Base-by-base conservation (phyloP, 352 stramenopile genomes). In the Globisporangium nodosum region DNA sequence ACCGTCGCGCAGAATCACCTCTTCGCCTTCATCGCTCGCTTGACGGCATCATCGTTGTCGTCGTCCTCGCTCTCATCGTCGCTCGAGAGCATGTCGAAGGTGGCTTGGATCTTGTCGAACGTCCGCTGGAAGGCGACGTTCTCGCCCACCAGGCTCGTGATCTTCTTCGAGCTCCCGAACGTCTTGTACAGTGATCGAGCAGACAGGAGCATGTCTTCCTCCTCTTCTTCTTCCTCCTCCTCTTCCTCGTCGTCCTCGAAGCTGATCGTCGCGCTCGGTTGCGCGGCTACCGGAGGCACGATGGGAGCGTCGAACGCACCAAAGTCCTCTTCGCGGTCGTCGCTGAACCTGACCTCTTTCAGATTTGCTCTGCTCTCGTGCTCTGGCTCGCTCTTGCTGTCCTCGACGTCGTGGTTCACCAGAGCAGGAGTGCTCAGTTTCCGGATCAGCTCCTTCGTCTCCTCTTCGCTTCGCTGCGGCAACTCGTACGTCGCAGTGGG, bases 51-150 rank as follows among this genome's bases (percentile, higher is more conserved):
- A 0, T 37, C 57, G n/a, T 65, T 60, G 27, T 69, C 68, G 49
- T 76, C 76, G 51, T 57, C 66, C 7, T 71, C 65, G 20, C 65
- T 70, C 24, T 77, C 69, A 31, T 83, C 75, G 46, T 75, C 73
- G 21, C 76, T 87, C 48, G 71, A 75, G 30, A 85, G 58, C 65
- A 82, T 66, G 58, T 87, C 65, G 51, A 89, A 73, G 49, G 69
- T 74, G 45, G 78, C 68, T 54, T 89, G 78, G 48, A 89, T 81
- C 55, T 87, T 64, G 33, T 70, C 73, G 21, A 89, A 80, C 18
- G 68, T 81, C 31, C 72, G 77, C 61, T 83, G 75, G 46, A 87
- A 81, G 33, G 74, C 55, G 37, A 61, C 54, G 56, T 83, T 74
- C 48, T 69, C 70, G 24, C 75, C 73, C 15, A 73, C 71, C 9